Conservation (phyloP, 768 basidiomycete species). For the Trametes punicea region DNA sequence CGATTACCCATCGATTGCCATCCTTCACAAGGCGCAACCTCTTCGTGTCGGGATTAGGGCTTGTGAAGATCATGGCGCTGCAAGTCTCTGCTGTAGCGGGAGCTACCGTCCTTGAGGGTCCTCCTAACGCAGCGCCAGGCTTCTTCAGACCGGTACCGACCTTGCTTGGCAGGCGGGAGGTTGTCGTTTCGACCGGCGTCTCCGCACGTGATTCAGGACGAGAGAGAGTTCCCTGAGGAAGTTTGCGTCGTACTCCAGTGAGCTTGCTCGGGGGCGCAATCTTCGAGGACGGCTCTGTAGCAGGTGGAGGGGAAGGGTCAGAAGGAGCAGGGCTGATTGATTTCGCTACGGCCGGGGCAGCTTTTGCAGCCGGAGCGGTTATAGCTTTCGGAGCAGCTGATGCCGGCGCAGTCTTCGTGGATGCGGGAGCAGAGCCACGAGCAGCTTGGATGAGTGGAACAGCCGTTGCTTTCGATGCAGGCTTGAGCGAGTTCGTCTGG, state of each 20-base stretch:
- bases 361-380: conserved; percentile 19
- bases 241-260: conserved; percentile 66
- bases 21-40: conserved; percentile 72
- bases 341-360: conserved; percentile 21
- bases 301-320: conserved; percentile 38
- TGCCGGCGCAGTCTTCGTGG: conserved; percentile 26
- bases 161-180: conserved; percentile 36
- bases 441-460: conserved; percentile 88
- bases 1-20: conserved; percentile 78
- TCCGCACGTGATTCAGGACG: conserved; percentile 47
- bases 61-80: conserved; percentile 38
- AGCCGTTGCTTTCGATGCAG: conserved; percentile 83
- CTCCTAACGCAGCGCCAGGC: conserved; percentile 36
- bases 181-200: conserved; percentile 32
- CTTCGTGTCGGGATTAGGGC: conserved; percentile 59
- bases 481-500: conserved; percentile 83
- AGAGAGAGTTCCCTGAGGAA: conserved; percentile 53
- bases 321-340: conserved; percentile 43
- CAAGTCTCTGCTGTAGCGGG: conserved; percentile 25
- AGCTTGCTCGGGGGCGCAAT: conserved; percentile 44
- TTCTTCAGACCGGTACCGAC: conserved; percentile 44
- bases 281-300: conserved; percentile 33
- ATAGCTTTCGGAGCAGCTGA: conserved; percentile 23
- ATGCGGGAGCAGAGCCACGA: conserved; percentile 43
- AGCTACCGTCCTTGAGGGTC: conserved; percentile 33